phyloP scores from a whole-genome alignment of 345 rosid species.

The Bruguiera sexangula region DNA sequence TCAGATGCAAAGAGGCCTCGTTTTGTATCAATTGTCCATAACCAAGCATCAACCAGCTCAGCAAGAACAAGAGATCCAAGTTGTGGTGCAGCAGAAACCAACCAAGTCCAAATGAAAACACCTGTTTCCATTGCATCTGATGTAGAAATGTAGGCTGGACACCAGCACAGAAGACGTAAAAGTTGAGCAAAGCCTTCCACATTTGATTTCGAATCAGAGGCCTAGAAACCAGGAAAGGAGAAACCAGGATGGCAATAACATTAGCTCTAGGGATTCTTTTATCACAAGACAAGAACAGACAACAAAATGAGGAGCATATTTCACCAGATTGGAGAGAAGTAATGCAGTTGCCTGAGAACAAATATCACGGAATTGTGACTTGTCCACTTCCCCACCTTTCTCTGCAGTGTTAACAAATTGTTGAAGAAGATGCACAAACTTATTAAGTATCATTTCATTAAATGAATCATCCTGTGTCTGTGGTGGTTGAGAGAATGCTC shows the following conservation, averaged over 20 bases:
- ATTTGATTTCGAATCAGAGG: constrained; percentile 66
- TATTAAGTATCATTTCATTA: constrained; percentile 77
- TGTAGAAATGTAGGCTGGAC: constrained; percentile 95
- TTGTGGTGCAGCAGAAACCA: constrained; percentile 97
- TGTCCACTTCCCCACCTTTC: constrained; percentile 89
- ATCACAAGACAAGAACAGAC: background rate
- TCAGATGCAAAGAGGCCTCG: constrained; percentile 97
- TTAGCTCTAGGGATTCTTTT: constrained; percentile 11
- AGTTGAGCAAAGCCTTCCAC: constrained; percentile 91
- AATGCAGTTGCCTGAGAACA: constrained; percentile 97
- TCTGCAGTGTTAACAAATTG: constrained; percentile 85
- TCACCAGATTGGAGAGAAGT: constrained; percentile 92
- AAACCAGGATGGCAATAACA: constrained; percentile 15
- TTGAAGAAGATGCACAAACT: constrained; percentile 87
- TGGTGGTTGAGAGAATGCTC: constrained; percentile 73
- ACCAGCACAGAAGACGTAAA: constrained; percentile 97
- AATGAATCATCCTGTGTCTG: constrained; percentile 77
- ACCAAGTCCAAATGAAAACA: constrained; percentile 97
- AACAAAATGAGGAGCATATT: constrained; percentile 10
- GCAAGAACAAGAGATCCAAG: constrained; percentile 91
- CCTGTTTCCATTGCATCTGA: constrained; percentile 98
- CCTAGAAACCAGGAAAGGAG: constrained; percentile 42
- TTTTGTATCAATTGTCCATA: constrained; percentile 98
- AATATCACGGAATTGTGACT: constrained; percentile 76
- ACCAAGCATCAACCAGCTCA: constrained; percentile 99